phyloP scores from a whole-genome alignment of 192 early-diverging fungal genomes.

The Phycomyces blakesleeanus region DNA sequence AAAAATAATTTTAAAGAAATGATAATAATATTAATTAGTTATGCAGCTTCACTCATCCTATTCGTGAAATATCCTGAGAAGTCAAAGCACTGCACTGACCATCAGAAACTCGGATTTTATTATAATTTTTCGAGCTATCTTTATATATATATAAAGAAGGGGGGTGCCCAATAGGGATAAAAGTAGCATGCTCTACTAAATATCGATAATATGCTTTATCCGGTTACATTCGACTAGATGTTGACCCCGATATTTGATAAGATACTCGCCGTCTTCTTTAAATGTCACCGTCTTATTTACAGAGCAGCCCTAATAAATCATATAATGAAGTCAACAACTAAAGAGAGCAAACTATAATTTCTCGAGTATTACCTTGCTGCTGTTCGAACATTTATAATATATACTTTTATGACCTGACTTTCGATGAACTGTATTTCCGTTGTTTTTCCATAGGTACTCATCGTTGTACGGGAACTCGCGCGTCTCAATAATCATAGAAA shows the following conservation, averaged over 20 bases:
- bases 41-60: too few species aligned
- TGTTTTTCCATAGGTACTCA: constrained; percentile 38
- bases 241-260: constrained; percentile 52
- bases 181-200: too few species aligned
- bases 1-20: too few species aligned
- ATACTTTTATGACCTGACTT: constrained; percentile 35
- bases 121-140: too few species aligned
- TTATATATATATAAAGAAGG: too few species aligned
- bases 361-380: constrained; percentile 30
- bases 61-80: too few species aligned
- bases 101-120: too few species aligned
- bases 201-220: constrained; percentile 24
- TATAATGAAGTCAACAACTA: too few species aligned
- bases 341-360: neutral
- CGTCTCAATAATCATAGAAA: constrained; percentile 53
- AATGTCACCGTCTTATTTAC: constrained; percentile 57
- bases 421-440: constrained; percentile 40
- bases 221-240: constrained; percentile 46
- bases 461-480: constrained; percentile 29
- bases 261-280: constrained; percentile 45
- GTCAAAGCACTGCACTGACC: too few species aligned
- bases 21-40: too few species aligned
- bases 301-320: constrained; percentile 21
- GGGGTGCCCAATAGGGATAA: too few species aligned
- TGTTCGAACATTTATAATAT: constrained; percentile 41